phyloP scores from a whole-genome alignment of 495 filamentous ascomycete genomes.

The Penicillium goetzii region DNA sequence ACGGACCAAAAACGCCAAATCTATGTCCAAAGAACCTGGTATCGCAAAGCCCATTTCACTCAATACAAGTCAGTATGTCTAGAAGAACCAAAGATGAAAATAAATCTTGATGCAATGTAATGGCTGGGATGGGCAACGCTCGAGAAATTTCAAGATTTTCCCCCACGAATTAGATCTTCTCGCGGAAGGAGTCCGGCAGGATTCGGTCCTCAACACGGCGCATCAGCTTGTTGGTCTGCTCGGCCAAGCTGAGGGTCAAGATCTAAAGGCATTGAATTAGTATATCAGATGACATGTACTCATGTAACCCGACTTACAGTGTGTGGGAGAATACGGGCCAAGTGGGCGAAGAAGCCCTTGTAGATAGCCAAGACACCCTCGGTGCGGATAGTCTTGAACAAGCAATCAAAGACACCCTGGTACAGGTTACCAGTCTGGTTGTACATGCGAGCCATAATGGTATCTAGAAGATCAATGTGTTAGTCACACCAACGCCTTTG shows the following conservation, averaged over 20 bases:
- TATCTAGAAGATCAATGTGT: slow-evolving; percentile 62
- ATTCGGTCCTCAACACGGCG: slow-evolving; percentile 73
- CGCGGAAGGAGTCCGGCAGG: slow-evolving; percentile 53
- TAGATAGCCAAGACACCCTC: slow-evolving; percentile 95
- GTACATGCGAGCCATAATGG: slow-evolving; percentile 98
- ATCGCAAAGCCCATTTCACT: slow-evolving; percentile 13
- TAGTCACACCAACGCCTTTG: slow-evolving; percentile 13
- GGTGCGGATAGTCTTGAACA: slow-evolving; percentile 85
- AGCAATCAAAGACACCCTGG: slow-evolving; percentile 86
- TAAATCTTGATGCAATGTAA: slow-evolving; percentile 12
- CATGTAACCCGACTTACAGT: slow-evolving; percentile 58
- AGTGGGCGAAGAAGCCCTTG: slow-evolving; percentile 95
- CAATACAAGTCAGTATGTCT: slow-evolving; percentile 13
- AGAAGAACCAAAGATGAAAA: slow-evolving; percentile 12
- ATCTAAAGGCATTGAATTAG: slow-evolving; percentile 54
- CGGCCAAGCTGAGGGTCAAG: slow-evolving; percentile 87
- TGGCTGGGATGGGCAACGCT: slow-evolving; percentile 1
- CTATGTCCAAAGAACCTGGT: slow-evolving; percentile 21
- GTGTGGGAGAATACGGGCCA: slow-evolving; percentile 92
- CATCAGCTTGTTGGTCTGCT: slow-evolving; percentile 95
- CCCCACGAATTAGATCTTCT: slow-evolving; percentile 42
- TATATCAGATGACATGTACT: neutral
- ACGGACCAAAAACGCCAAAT: slow-evolving; percentile 17
- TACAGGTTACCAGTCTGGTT: slow-evolving; percentile 99
- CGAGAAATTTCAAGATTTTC: neutral